Conservation (phyloP, 345 rosid genomes). For the Sonneratia alba region DNA sequence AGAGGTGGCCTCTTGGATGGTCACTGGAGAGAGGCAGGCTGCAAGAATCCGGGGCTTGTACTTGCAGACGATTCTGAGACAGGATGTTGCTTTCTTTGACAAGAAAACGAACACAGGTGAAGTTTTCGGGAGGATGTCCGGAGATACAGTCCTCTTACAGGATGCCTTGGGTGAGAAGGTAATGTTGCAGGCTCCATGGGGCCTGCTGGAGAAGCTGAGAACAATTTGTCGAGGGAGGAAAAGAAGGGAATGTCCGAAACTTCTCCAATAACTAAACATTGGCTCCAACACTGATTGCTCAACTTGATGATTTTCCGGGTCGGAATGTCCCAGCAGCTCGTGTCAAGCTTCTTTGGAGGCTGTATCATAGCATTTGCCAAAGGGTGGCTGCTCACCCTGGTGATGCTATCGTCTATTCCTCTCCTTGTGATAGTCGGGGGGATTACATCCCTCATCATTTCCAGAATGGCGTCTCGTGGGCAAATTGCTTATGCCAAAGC, state of each 20-base stretch:
- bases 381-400: conserved; percentile 87
- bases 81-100: conserved; percentile 71
- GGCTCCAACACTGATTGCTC: background rate
- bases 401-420: conserved; percentile 61
- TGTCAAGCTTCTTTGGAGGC: conserved; percentile 68
- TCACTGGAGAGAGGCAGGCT: conserved; percentile 83
- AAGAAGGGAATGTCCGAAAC: no score
- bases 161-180: conserved; percentile 99
- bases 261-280: no score
- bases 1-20: conserved; percentile 89
- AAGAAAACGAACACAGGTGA: conserved; percentile 76
- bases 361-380: conserved; percentile 54
- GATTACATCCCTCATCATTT: conserved; percentile 30
- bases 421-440: conserved; percentile 61
- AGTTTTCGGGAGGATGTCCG: conserved; percentile 87
- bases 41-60: conserved; percentile 57
- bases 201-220: background rate
- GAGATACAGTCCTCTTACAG: conserved; percentile 84
- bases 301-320: conserved; percentile 32
- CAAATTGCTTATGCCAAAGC: conserved; percentile 69
- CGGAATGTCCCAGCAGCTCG: conserved; percentile 65
- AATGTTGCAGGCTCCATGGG: background rate
- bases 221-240: no score
- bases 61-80: conserved; percentile 64
- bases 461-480: conserved; percentile 52